Percentiles rank a stretch among this genome's conserved stretches.
Evolutionary conservation across 179 eudicot genomes (phyloP).

Genomic region (Heliamphora pulchella): DNA sequence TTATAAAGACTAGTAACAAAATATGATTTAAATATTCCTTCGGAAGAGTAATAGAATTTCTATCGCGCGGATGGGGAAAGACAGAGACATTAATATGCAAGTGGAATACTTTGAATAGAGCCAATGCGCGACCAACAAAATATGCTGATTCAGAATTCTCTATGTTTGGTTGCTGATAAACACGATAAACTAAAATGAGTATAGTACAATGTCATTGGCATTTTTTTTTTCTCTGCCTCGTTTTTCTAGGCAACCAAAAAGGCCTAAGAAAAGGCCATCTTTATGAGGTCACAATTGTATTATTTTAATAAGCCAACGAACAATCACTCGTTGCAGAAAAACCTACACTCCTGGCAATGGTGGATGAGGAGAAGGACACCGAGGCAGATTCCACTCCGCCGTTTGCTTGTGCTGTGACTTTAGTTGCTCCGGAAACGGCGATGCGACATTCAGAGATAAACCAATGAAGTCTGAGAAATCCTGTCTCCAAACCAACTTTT

Average conservation of each 20-base stretch:
- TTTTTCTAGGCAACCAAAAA: not conserved
- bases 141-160: not conserved
- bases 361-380: not conserved
- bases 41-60: not conserved
- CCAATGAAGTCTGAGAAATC: not conserved
- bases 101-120: too few species aligned
- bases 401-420: not conserved
- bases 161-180: not conserved
- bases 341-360: not conserved
- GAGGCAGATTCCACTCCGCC: not conserved
- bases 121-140: not conserved
- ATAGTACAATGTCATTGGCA: not conserved
- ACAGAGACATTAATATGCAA: too few species aligned
- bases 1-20: not conserved
- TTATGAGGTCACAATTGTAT: too few species aligned
- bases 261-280: not conserved
- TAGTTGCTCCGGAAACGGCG: slow-evolving; percentile 1
- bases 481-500: not conserved
- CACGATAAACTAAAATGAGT: not conserved
- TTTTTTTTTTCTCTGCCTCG: not conserved
- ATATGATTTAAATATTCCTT: not conserved
- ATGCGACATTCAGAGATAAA: not conserved
- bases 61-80: too few species aligned
- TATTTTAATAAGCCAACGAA: not conserved
- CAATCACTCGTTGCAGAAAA: not conserved